Conservation (phyloP, 73 alveolate species). For the Tetrahymena borealis region DNA sequence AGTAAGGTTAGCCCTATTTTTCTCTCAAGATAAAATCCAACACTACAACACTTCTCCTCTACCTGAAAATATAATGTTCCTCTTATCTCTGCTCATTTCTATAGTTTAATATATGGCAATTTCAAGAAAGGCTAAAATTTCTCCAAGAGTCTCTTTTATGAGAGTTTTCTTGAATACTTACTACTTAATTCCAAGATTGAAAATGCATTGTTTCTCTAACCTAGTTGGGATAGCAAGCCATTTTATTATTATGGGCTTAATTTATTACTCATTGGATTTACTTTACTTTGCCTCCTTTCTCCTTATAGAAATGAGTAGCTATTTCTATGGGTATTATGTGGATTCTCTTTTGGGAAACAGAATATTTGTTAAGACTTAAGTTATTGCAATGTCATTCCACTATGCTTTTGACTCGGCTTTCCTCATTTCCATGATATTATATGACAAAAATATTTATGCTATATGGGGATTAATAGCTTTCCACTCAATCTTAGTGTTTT, state of each 20-base stretch:
- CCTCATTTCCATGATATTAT: too few relatives aligned
- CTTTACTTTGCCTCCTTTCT: background rate
- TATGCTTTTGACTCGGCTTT: background rate
- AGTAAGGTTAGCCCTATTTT: too few relatives aligned
- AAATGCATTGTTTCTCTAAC: background rate
- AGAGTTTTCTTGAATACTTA: background rate
- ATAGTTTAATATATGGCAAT: too few relatives aligned
- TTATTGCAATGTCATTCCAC: background rate
- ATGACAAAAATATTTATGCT: too few relatives aligned
- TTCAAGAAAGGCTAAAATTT: too few relatives aligned
- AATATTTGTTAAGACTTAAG: background rate
- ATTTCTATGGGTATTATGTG: background rate
- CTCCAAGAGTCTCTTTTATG: too few relatives aligned
- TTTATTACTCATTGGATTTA: background rate
- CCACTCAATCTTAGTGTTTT: too few relatives aligned
- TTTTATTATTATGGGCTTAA: background rate
- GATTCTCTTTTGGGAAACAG: background rate
- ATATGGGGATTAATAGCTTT: too few relatives aligned
- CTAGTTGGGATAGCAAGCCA: background rate
- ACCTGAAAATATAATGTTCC: too few relatives aligned
- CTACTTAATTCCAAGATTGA: background rate
- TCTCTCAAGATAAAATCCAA: too few relatives aligned
- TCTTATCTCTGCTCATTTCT: too few relatives aligned
- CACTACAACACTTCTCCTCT: too few relatives aligned
- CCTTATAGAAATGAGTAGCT: background rate